phyloP scores from a whole-genome alignment of 1,284 basidiomycete genomes.

The Takashimella tepidaria region DNA sequence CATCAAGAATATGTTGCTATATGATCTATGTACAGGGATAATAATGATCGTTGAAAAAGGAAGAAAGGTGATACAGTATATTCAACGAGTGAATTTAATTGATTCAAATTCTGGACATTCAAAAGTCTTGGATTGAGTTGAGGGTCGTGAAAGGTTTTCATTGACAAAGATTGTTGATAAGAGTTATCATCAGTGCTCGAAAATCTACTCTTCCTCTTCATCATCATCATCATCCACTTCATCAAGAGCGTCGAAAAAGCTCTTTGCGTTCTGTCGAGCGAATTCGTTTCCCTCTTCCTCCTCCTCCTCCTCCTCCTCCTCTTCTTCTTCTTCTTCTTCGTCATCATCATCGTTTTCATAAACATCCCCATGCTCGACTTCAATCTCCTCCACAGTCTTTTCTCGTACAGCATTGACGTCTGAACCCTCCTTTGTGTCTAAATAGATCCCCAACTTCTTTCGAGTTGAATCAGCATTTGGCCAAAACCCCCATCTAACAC shows the following conservation, averaged over 20 bases:
- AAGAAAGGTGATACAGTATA: too few relatives aligned
- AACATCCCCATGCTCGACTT: slow-evolving; percentile 7
- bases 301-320: slow-evolving; percentile 17
- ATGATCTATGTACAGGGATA: too few relatives aligned
- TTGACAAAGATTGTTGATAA: too few relatives aligned
- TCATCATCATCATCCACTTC: slow-evolving; percentile 39
- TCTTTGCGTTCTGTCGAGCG: slow-evolving; percentile 13
- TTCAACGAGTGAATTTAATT: too few relatives aligned
- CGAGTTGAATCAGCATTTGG: slow-evolving; percentile 51
- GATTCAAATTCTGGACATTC: too few relatives aligned
- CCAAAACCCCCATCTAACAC: slow-evolving; percentile 78
- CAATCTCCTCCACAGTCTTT: slow-evolving; percentile 10
- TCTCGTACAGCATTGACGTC: slow-evolving; percentile 29
- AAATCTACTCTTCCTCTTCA: not conserved
- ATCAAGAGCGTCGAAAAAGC: slow-evolving; percentile 44
- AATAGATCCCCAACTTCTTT: slow-evolving; percentile 57
- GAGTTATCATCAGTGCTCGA: too few relatives aligned
- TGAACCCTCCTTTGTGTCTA: slow-evolving; percentile 41
- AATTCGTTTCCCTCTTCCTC: slow-evolving; percentile 13
- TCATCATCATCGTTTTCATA: slow-evolving; percentile 12
- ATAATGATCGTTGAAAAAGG: too few relatives aligned
- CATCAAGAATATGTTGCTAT: too few relatives aligned
- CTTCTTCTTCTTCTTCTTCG: slow-evolving; percentile 12
- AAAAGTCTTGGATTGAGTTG: too few relatives aligned
- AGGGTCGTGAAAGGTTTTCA: too few relatives aligned